These are phyloP conservation scores for Pinus taeda DNA, from an alignment of 75 land plant species.

Conservation along the genomic window DNA sequence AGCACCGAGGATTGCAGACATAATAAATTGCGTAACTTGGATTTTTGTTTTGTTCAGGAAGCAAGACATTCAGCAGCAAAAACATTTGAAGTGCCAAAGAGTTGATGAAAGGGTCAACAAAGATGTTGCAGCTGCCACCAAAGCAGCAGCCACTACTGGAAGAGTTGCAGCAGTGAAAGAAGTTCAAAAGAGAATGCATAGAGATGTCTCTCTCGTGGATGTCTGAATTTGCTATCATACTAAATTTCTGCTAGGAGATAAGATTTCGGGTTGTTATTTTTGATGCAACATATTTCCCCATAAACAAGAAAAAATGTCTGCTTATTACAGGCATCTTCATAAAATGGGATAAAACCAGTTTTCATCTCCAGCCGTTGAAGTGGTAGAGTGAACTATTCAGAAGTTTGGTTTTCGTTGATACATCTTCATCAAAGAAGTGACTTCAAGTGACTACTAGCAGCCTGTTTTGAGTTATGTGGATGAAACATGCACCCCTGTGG, in stretches of 20 bases:
- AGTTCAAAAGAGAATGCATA: conserved; percentile 44
- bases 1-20: too few relatives aligned
- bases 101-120: conserved; percentile 90
- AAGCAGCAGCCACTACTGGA: conserved; percentile 63
- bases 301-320: neutral
- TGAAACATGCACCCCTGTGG: conserved; percentile 9
- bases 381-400: neutral
- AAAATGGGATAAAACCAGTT: neutral
- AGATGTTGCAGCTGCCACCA: conserved; percentile 81
- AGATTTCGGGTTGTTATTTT: conserved; percentile 8
- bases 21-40: too few relatives aligned
- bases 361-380: neutral
- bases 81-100: conserved; percentile 62
- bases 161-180: conserved; percentile 95
- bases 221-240: conserved; percentile 3
- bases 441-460: neutral
- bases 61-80: conserved; percentile 80
- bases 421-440: neutral
- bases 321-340: conserved; percentile 7
- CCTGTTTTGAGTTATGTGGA: conserved; percentile 8
- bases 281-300: conserved; percentile 6
- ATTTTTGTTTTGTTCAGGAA: conserved; percentile 42
- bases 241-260: neutral
- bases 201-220: conserved; percentile 4
- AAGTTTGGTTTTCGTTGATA: conserved; percentile 5